Percentiles rank a stretch among this genome's conserved stretches.
phyloP scores from a whole-genome alignment of 441 rosid genomes.

The Populus tomentosa region DNA sequence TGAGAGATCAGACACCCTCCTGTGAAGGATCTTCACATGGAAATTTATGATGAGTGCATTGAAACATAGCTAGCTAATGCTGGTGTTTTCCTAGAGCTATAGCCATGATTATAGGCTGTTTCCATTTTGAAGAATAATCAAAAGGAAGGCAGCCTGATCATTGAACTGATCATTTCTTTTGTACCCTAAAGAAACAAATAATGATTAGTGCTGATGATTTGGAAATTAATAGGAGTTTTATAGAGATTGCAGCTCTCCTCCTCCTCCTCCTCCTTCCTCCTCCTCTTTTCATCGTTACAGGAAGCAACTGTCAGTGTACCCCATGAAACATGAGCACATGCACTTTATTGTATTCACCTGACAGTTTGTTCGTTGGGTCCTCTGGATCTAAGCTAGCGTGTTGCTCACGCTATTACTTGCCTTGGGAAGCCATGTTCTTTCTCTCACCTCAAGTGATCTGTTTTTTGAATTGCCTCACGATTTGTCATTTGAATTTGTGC shows the following conservation, averaged over 20 bases:
- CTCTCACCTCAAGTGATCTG: background rate
- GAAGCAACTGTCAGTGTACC: background rate
- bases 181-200: background rate
- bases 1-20: too few relatives aligned
- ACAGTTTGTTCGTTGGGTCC: conserved; percentile 24
- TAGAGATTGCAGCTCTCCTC: background rate
- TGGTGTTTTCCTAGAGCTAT: background rate
- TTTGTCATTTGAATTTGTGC: background rate
- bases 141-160: background rate
- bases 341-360: conserved; percentile 32
- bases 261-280: too few relatives aligned
- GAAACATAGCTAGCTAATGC: background rate
- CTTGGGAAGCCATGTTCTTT: background rate
- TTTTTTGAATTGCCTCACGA: background rate
- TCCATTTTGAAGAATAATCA: background rate
- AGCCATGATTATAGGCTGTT: background rate
- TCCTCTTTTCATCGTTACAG: background rate
- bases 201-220: background rate
- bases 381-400: conserved; percentile 15
- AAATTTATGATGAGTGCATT: background rate
- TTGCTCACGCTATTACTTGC: conserved; percentile 19
- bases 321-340: conserved; percentile 21
- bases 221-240: background rate
- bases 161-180: background rate
- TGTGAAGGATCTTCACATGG: background rate